Percentiles rank a stretch among this genome's conserved stretches.
Conservation (phyloP, 495 filamentous ascomycete genomes). For the Hypomontagnella monticulosa region DNA sequence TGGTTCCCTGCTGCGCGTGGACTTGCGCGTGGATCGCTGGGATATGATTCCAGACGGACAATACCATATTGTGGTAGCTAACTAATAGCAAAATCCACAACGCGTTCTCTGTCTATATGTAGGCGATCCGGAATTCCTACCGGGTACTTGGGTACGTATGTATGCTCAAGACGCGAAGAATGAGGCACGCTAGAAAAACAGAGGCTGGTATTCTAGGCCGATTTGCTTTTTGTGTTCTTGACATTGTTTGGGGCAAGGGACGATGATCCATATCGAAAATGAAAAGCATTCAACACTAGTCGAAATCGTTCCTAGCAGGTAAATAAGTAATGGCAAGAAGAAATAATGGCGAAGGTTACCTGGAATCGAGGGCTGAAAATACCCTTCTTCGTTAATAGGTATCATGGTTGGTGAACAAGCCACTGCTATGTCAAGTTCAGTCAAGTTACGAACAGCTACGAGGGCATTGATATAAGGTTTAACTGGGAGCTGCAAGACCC, state of each 20-base stretch:
- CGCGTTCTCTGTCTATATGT: too few relatives aligned
- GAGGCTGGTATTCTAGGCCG: neutral
- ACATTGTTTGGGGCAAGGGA: neutral
- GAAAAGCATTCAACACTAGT: neutral
- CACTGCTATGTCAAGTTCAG: conserved; percentile 5
- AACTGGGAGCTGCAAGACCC: conserved; percentile 1
- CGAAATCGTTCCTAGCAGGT: neutral
- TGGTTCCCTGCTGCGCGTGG: too few relatives aligned
- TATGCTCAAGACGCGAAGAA: neutral
- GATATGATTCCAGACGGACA: too few relatives aligned
- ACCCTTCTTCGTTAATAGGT: too few relatives aligned
- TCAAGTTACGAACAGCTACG: neutral
- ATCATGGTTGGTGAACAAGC: conserved; percentile 5
- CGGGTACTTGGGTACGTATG: too few relatives aligned
- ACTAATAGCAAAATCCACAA: too few relatives aligned
- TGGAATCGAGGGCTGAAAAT: neutral
- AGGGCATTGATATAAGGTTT: conserved; percentile 14
- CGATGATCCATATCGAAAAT: neutral
- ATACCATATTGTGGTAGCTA: too few relatives aligned
- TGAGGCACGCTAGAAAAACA: neutral
- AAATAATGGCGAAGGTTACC: neutral
- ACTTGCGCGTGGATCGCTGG: too few relatives aligned
- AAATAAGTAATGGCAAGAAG: too few relatives aligned
- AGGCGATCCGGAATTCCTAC: too few relatives aligned
- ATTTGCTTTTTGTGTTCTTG: conserved; percentile 12